Evolutionary conservation across 2,329 filamentous ascomycete genomes (phyloP).

Genomic region (Penicillium sp.): DNA sequence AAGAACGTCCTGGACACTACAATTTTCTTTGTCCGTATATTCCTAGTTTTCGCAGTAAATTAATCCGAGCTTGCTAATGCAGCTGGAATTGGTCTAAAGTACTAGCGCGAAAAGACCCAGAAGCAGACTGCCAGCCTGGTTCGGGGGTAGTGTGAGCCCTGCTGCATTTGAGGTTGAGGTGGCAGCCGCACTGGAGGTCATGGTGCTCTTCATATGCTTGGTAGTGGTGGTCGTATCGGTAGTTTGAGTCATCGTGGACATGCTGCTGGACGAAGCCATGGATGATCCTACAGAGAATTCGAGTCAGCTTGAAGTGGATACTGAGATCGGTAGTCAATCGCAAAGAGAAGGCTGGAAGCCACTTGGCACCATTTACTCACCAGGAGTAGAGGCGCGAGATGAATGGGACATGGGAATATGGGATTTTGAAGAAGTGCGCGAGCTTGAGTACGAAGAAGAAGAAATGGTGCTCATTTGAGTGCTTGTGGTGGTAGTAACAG

Average conservation of each 20-base stretch:
- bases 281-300: background rate
- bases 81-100: conserved; percentile 13
- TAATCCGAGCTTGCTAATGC: background rate
- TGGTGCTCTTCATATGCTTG: conserved; percentile 13
- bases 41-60: background rate
- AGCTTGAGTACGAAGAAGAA: background rate
- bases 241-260: conserved; percentile 13
- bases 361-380: conserved; percentile 26
- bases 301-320: conserved; percentile 4
- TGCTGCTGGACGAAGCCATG: background rate
- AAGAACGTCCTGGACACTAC: background rate
- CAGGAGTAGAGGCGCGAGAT: conserved; percentile 19
- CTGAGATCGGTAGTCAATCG: background rate
- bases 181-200: conserved; percentile 20
- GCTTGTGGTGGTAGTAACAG: conserved; percentile 4
- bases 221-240: conserved; percentile 20
- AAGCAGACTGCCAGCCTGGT: conserved; percentile 28
- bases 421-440: conserved; percentile 11
- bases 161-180: conserved; percentile 26
- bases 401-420: conserved; percentile 5
- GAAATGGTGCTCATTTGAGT: background rate
- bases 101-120: conserved; percentile 27
- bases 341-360: conserved; percentile 13
- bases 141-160: conserved; percentile 25
- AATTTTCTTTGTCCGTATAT: background rate